Conservation (phyloP, 83 land plant genomes). For the Picea abies region DNA sequence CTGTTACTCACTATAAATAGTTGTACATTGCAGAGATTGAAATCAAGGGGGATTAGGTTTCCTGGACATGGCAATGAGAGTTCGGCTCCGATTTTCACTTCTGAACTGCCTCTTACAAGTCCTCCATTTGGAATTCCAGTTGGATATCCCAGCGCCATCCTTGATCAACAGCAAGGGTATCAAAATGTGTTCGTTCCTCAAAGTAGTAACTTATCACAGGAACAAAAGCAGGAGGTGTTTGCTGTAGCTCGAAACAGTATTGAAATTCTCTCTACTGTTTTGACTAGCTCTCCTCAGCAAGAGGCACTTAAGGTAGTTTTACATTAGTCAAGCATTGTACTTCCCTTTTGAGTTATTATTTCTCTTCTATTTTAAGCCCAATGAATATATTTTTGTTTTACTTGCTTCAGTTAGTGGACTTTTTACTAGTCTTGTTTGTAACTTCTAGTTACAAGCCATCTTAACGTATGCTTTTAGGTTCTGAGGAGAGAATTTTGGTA, state of each 20-base stretch:
- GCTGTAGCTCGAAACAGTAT: constrained; percentile 89
- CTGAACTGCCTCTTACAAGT: constrained; percentile 61
- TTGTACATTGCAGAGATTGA: constrained; percentile 70
- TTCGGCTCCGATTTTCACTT: constrained; percentile 89
- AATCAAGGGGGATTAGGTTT: constrained; percentile 85
- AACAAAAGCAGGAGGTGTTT: constrained; percentile 80
- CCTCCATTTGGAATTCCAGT: constrained; percentile 9
- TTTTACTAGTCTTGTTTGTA: background rate
- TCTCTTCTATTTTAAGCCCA: background rate
- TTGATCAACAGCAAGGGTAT: constrained; percentile 20
- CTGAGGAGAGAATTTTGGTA: background rate
- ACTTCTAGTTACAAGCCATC: background rate
- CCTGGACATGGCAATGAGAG: constrained; percentile 94
- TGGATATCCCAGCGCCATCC: constrained; percentile 13
- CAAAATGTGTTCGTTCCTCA: constrained; percentile 37
- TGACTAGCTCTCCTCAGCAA: constrained; percentile 94
- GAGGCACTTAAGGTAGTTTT: constrained; percentile 77
- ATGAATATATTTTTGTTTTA: background rate
- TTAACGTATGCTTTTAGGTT: background rate
- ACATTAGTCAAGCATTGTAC: background rate
- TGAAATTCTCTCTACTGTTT: constrained; percentile 86
- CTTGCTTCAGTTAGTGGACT: background rate
- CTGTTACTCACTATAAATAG: background rate
- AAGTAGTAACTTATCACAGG: constrained; percentile 28
- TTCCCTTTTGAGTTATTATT: background rate